A percentile compares a stretch with the other conserved stretches of the same genome.
Evolutionary conservation across 495 filamentous ascomycete species (phyloP).

Genomic region (Talaromyces trachyspermus): DNA sequence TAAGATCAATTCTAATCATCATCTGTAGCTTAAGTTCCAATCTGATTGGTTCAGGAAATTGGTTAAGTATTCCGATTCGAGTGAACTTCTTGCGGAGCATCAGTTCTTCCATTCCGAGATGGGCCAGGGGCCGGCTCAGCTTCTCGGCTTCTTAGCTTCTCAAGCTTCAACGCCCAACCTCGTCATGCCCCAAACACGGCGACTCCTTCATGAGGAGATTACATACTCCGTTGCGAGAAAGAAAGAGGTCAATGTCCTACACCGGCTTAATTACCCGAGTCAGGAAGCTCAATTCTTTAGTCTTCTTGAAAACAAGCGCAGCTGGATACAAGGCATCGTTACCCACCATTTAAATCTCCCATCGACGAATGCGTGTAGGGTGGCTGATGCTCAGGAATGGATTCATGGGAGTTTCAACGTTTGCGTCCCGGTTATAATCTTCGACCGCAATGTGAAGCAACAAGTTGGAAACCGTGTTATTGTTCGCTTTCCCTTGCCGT

Average conservation of each 20-base stretch:
- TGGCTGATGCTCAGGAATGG: constrained; percentile 20
- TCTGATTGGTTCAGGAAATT: too few relatives aligned
- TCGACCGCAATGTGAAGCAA: too few relatives aligned
- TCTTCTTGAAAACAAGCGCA: constrained; percentile 7
- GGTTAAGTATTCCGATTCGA: too few relatives aligned
- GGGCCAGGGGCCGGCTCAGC: too few relatives aligned
- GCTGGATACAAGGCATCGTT: constrained; percentile 19
- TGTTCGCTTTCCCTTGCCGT: constrained; percentile 30
- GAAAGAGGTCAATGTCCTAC: constrained; percentile 17
- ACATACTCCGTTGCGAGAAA: constrained; percentile 14
- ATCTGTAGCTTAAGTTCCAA: too few relatives aligned
- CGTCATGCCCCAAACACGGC: constrained; percentile 7
- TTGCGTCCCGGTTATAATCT: constrained; percentile 26
- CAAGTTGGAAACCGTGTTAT: constrained; percentile 20
- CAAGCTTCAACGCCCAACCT: not conserved
- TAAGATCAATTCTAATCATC: too few relatives aligned
- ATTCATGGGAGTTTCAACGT: constrained; percentile 31
- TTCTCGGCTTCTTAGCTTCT: too few relatives aligned
- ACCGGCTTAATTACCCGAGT: constrained; percentile 12
- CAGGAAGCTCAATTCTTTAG: constrained; percentile 16
- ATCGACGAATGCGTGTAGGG: constrained; percentile 12
- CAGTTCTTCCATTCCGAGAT: too few relatives aligned
- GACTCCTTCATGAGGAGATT: constrained; percentile 12
- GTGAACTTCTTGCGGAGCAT: too few relatives aligned
- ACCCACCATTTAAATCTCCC: constrained; percentile 20